phyloP scores from a whole-genome alignment of 257 asterid genomes.

The Nemophila menziesii region DNA sequence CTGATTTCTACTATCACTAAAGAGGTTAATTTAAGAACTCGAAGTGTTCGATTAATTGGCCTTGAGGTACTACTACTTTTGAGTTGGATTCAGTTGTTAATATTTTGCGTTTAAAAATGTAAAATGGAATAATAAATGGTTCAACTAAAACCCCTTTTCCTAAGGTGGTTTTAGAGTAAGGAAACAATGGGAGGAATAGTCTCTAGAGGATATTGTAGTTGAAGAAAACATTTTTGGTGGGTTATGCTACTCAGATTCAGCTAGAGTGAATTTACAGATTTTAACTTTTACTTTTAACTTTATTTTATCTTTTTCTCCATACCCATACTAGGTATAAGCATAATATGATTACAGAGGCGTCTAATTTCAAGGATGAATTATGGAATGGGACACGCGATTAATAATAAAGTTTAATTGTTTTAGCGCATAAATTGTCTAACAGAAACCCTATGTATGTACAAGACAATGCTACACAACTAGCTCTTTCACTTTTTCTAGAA shows the following conservation, averaged over 20 bases:
- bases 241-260: conserved; percentile 73
- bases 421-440: conserved; percentile 92
- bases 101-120: too few species aligned
- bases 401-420: conserved; percentile 78
- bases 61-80: conserved; percentile 53
- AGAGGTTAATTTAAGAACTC: conserved; percentile 79
- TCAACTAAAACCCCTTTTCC: conserved; percentile 91
- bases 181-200: conserved; percentile 25
- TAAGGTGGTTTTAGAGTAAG: conserved; percentile 64
- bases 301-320: too few species aligned
- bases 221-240: conserved; percentile 90
- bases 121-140: conserved; percentile 52
- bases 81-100: too few species aligned
- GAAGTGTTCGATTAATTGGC: conserved; percentile 78
- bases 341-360: conserved; percentile 68
- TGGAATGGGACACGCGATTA: conserved; percentile 94
- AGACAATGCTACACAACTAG: conserved; percentile 44
- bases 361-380: conserved; percentile 82
- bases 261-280: conserved; percentile 90
- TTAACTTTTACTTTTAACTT: too few species aligned
- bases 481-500: conserved; percentile 62
- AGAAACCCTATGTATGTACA: conserved; percentile 60
- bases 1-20: conserved; percentile 83
- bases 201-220: conserved; percentile 51
- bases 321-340: conserved; percentile 41